Conservation (phyloP, 371 early-diverging fungal species). For the Dentiscutata heterogama region DNA sequence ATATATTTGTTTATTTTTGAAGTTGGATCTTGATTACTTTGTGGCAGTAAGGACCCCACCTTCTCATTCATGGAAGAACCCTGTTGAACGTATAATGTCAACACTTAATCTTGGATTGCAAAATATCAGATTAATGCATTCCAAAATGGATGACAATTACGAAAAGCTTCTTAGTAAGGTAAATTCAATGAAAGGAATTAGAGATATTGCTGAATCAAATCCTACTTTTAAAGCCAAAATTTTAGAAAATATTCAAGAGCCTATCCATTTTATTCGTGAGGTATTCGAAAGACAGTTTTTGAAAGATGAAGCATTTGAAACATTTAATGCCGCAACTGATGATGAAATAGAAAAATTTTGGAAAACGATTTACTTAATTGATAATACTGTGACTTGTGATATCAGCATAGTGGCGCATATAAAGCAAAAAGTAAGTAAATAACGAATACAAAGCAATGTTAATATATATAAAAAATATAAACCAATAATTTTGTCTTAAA, state of each 20-base stretch:
- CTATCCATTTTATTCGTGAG: neutral
- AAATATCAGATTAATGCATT: neutral
- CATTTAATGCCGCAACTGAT: neutral
- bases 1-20: no score
- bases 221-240: neutral
- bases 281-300: neutral
- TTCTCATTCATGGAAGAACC: no score
- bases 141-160: no score
- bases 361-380: neutral
- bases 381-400: neutral
- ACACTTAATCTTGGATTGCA: constrained; percentile 1
- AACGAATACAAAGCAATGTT: neutral
- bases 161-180: no score
- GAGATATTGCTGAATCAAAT: neutral
- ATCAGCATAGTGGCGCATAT: neutral
- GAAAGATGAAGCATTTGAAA: neutral
- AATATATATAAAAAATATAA: neutral
- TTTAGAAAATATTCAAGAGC: neutral
- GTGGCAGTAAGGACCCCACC: no score
- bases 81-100: neutral
- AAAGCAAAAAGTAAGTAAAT: neutral
- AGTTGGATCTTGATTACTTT: no score
- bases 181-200: neutral
- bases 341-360: neutral
- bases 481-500: neutral